These are phyloP conservation scores for Cryphonectria radicalis DNA, from an alignment of 2,329 filamentous ascomycete species.

Conservation along the genomic window DNA sequence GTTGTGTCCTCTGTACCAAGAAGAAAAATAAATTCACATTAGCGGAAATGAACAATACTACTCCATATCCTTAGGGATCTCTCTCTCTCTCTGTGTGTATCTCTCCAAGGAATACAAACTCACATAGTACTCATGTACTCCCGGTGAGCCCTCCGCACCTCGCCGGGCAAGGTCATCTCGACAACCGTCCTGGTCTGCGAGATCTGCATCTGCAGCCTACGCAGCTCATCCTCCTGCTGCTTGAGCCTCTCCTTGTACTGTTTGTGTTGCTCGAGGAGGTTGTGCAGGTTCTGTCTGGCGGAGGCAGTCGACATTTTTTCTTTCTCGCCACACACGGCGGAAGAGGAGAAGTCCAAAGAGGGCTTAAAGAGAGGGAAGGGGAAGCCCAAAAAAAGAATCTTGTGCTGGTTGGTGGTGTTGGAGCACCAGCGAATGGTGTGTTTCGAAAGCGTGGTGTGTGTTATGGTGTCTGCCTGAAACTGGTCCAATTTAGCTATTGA, in stretches of 20 bases:
- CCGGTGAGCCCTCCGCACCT: constrained; percentile 5
- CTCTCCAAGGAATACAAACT: not conserved
- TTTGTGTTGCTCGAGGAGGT: constrained; percentile 8
- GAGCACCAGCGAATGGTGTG: too few relatives aligned
- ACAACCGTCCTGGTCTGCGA: constrained; percentile 11
- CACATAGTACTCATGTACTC: constrained; percentile 15
- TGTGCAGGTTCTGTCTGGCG: constrained; percentile 9
- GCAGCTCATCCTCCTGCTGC: constrained; percentile 10
- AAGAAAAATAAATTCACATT: not conserved
- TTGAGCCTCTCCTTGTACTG: constrained; percentile 1
- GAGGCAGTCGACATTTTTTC: not conserved
- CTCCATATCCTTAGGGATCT: too few relatives aligned
- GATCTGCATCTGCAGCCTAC: constrained; percentile 4
- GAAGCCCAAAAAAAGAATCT: not conserved
- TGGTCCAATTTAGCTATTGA: too few relatives aligned
- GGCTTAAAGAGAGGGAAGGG: too few relatives aligned
- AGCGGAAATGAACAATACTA: not conserved
- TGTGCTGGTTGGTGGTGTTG: too few relatives aligned
- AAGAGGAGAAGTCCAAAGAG: not conserved
- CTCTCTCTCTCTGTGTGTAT: not conserved
- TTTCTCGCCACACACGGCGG: not conserved
- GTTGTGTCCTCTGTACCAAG: not conserved
- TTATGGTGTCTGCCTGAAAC: too few relatives aligned
- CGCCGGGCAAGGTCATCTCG: constrained; percentile 11
- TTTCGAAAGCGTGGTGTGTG: too few relatives aligned